A percentile compares a stretch with the other conserved stretches of the same genome.
These are phyloP conservation scores for Ottelia alismoides DNA, from an alignment of 106 monocot species.

Conservation along the genomic window DNA sequence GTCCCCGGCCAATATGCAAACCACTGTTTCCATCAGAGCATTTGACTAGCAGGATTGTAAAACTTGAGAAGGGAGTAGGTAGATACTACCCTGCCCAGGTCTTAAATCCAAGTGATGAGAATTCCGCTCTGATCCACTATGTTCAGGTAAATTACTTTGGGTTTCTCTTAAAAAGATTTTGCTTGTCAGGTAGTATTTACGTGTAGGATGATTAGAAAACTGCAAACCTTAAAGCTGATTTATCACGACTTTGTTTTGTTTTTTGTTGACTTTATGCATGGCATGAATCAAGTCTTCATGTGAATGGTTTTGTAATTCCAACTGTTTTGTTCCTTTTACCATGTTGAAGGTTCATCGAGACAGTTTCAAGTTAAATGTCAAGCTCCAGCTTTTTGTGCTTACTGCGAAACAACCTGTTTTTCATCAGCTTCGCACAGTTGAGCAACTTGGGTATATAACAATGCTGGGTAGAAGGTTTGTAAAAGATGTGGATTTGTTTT, in stretches of 20 bases:
- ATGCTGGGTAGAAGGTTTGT: slow-evolving; percentile 59
- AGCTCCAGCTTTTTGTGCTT: slow-evolving; percentile 68
- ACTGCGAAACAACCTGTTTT: slow-evolving; percentile 90
- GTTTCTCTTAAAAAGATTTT: not conserved
- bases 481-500: slow-evolving; percentile 1
- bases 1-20: slow-evolving; percentile 35
- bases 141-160: slow-evolving; percentile 53
- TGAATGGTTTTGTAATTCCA: not conserved
- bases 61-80: slow-evolving; percentile 64
- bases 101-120: slow-evolving; percentile 65
- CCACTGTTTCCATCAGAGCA: slow-evolving; percentile 74
- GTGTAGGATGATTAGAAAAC: not conserved
- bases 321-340: not conserved
- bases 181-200: not conserved
- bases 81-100: slow-evolving; percentile 42
- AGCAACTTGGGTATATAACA: slow-evolving; percentile 92
- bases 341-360: slow-evolving; percentile 72
- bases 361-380: slow-evolving; percentile 61
- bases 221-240: not conserved
- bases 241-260: not conserved
- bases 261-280: not conserved
- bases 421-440: slow-evolving; percentile 91
- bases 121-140: slow-evolving; percentile 81
- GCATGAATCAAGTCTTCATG: not conserved
- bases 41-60: slow-evolving; percentile 67